Percentiles rank a stretch among this genome's conserved stretches.
These are phyloP conservation scores for Crithidia sp. DNA, from an alignment of 208 protist species.

Conservation along the genomic window DNA sequence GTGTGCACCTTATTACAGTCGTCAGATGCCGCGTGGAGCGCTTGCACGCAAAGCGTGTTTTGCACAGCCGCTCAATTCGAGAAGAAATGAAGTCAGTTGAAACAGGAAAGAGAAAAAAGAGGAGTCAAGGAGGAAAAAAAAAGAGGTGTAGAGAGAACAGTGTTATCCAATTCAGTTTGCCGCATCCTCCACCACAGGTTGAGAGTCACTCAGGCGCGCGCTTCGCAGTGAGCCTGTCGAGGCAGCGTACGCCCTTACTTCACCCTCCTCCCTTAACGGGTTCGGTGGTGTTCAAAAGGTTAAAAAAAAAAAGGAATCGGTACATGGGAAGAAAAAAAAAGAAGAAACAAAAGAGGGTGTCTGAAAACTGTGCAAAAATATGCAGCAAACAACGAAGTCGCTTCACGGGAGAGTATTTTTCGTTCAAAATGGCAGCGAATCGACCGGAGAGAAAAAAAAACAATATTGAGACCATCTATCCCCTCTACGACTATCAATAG, in stretches of 20 bases:
- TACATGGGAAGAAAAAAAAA: conserved; percentile 12
- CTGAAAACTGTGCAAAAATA: background rate
- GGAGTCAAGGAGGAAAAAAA: background rate
- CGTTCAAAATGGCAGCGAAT: no score
- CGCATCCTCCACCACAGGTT: no score
- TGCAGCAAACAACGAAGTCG: background rate
- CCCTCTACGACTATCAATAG: conserved; percentile 5
- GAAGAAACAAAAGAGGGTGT: conserved; percentile 6
- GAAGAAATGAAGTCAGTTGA: background rate
- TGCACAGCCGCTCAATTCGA: background rate
- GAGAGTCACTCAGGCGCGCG: no score
- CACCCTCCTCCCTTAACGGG: no score
- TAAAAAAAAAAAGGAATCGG: conserved; percentile 15
- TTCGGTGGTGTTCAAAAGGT: no score
- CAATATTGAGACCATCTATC: conserved; percentile 7
- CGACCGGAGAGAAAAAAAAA: background rate
- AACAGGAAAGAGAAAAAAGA: conserved; percentile 1
- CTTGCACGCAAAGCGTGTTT: background rate
- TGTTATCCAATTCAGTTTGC: no score
- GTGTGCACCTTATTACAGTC: no score
- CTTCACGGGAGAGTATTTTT: background rate
- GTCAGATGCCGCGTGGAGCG: no score
- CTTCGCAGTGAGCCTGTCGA: no score
- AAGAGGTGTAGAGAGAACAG: background rate
- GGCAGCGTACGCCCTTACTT: no score